Evolutionary conservation across 306 rosid genomes (phyloP).

Genomic region (Prunus kanzakura): DNA sequence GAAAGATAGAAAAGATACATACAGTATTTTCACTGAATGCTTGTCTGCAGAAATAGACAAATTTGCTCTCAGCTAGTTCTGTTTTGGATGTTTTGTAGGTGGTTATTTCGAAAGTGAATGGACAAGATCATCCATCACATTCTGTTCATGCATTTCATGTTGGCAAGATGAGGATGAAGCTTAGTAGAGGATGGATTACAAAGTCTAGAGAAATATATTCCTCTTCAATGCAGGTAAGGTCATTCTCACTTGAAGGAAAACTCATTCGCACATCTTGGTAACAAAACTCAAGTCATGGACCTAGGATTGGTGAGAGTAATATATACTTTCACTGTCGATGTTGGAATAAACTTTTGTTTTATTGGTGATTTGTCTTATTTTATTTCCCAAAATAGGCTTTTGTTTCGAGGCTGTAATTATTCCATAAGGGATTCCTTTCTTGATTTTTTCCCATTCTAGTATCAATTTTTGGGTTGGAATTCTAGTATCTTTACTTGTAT

Average conservation of each 20-base stretch:
- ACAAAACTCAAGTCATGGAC: background rate
- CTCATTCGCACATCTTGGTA: no score
- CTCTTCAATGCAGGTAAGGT: constrained; percentile 77
- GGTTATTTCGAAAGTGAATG: constrained; percentile 80
- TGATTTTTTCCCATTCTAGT: no score
- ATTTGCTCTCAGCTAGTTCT: constrained; percentile 15
- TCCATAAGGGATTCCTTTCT: no score
- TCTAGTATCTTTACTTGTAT: background rate
- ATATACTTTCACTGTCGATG: no score
- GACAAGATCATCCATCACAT: constrained; percentile 76
- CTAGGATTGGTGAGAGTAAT: background rate
- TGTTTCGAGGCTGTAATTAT: no score
- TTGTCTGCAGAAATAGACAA: background rate
- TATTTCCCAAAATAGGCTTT: no score
- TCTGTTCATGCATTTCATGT: constrained; percentile 85
- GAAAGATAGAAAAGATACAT: background rate
- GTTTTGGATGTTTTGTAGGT: constrained; percentile 48
- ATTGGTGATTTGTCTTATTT: no score
- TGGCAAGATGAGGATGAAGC: constrained; percentile 94
- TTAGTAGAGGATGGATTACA: constrained; percentile 94
- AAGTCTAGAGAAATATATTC: constrained; percentile 95
- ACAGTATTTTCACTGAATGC: background rate
- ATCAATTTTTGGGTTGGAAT: no score
- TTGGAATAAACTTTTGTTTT: no score
- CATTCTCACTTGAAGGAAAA: background rate